Evolutionary conservation across 345 rosid genomes (phyloP).

Genomic region (Camelina neglecta): DNA sequence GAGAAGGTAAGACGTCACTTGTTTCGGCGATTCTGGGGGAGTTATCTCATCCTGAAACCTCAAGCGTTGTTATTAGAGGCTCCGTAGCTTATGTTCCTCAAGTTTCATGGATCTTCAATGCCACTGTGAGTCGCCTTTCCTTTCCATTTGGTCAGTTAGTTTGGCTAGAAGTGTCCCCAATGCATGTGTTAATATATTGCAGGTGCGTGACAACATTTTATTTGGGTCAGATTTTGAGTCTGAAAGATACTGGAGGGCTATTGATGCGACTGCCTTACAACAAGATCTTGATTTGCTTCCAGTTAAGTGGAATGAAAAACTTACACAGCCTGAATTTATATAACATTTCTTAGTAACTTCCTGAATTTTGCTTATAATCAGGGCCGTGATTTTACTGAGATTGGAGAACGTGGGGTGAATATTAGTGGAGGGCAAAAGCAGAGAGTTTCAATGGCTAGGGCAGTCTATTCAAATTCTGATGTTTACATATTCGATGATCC

Average conservation of each 20-base stretch:
- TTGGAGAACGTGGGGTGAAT: constrained; percentile 99
- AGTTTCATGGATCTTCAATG: constrained; percentile 98
- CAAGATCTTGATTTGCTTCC: constrained; percentile 89
- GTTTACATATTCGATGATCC: constrained; percentile 97
- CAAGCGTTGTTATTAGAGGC: constrained; percentile 75
- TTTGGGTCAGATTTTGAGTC: constrained; percentile 76
- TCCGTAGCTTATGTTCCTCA: constrained; percentile 95
- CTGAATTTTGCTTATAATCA: constrained; percentile 36
- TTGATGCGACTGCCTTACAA: constrained; percentile 76
- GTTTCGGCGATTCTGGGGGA: constrained; percentile 97
- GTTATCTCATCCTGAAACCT: constrained; percentile 59
- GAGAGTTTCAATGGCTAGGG: constrained; percentile 98
- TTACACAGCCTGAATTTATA: constrained; percentile 1
- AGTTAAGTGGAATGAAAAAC: constrained; percentile 58
- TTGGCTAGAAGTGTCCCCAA: neutral
- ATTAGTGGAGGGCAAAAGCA: constrained; percentile 99
- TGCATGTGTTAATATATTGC: constrained; percentile 26
- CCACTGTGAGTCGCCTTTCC: constrained; percentile 64
- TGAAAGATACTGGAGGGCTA: constrained; percentile 72
- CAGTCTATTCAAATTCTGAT: constrained; percentile 90
- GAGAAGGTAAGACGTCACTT: constrained; percentile 97
- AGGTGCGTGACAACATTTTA: constrained; percentile 90
- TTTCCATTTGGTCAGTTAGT: constrained; percentile 17
- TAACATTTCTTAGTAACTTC: constrained; percentile 30
- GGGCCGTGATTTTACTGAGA: constrained; percentile 94